Evolutionary conservation across 257 asterid species (phyloP), one percentile per base, ranked within the genome.

Genomic region (Salvia splendens): DNA sequence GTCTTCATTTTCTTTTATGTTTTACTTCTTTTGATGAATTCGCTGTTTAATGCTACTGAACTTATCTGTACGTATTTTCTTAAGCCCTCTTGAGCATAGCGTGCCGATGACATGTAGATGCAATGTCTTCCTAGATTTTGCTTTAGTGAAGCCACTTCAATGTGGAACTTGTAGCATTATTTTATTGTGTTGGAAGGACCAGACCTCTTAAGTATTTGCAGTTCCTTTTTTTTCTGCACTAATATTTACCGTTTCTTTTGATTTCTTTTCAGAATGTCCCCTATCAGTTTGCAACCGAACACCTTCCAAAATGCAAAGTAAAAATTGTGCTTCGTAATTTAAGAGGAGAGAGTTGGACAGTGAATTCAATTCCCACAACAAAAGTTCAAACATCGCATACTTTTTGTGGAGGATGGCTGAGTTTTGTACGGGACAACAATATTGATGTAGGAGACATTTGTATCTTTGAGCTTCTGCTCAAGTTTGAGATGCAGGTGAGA

Each of bases 321-420:
- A 85, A 89, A 79, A 79, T 92, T 16, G 81, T 87, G 77, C 96
- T 92, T 53, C 85, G 82, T 57, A 92, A 89, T 80, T 66, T 81
- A 56, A 83, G 81, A 71, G 98, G 98, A 60, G 83, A 87, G 74
- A 81, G 83, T 67, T 92, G 98, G 98, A 84, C 88, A 0, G 87
- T 92, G 55, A 92, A 92, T 80, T 89, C 96, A 4, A 83, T 92
- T 68, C 98, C 98, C 36, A 87, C 89, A 49, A 87, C 91, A 73
- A 83, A 83, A 81, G 92, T 87, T 58, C 95, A 87, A 83, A 87
- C 98, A 61, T 84, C 95, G 12, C 98, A 92, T 72, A 92, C 98
- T 68, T 85, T 92, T 75, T 92, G 98, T 54, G 96, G 98, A 77
- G 98, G 98, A 54, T 92, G 98, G 98, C 79, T 89, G 82, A 73